A percentile compares a stretch with the other conserved stretches of the same genome.
These are phyloP conservation scores for Tolypocladium album DNA, from an alignment of 2,329 filamentous ascomycete species.

Conservation along the genomic window DNA sequence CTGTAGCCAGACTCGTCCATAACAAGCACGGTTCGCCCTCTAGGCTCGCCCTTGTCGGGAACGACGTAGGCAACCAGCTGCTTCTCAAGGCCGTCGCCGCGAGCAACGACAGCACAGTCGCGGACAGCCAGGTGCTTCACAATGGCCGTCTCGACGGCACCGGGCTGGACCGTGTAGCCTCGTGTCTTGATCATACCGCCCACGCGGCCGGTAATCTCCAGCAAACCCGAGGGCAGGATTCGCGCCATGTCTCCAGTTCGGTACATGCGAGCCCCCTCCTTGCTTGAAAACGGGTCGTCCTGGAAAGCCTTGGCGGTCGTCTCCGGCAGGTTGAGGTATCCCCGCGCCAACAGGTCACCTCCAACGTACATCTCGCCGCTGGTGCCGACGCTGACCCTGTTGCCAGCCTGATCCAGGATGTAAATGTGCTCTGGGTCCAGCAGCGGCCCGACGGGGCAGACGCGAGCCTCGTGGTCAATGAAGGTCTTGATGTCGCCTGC, in stretches of 20 bases:
- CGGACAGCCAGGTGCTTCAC: slow-evolving; percentile 58
- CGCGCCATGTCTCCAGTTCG: slow-evolving; percentile 62
- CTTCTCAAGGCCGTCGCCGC: slow-evolving; percentile 64
- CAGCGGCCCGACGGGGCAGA: slow-evolving; percentile 65
- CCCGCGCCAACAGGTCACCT: slow-evolving; percentile 61
- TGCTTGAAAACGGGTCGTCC: slow-evolving; percentile 50
- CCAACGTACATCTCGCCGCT: slow-evolving; percentile 68
- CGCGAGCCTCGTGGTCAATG: slow-evolving; percentile 48
- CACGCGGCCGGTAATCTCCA: slow-evolving; percentile 68
- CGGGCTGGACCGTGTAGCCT: slow-evolving; percentile 68
- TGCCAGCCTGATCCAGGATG: slow-evolving; percentile 58
- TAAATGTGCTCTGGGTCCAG: slow-evolving; percentile 59
- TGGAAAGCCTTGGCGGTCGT: slow-evolving; percentile 64
- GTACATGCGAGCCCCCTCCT: slow-evolving; percentile 58
- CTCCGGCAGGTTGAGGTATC: slow-evolving; percentile 72
- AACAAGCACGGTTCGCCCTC: slow-evolving; percentile 48
- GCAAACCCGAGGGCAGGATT: slow-evolving; percentile 52
- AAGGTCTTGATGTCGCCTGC: slow-evolving; percentile 65
- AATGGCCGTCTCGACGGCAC: slow-evolving; percentile 65
- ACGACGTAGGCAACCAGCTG: slow-evolving; percentile 72
- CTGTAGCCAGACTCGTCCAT: slow-evolving; percentile 65
- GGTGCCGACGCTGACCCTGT: slow-evolving; percentile 49
- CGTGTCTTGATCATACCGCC: slow-evolving; percentile 74
- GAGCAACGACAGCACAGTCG: slow-evolving; percentile 60
- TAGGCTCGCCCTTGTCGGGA: slow-evolving; percentile 47